Conservation (phyloP, 805 yeast genomes). For the Zygoascus ofunaensis region DNA sequence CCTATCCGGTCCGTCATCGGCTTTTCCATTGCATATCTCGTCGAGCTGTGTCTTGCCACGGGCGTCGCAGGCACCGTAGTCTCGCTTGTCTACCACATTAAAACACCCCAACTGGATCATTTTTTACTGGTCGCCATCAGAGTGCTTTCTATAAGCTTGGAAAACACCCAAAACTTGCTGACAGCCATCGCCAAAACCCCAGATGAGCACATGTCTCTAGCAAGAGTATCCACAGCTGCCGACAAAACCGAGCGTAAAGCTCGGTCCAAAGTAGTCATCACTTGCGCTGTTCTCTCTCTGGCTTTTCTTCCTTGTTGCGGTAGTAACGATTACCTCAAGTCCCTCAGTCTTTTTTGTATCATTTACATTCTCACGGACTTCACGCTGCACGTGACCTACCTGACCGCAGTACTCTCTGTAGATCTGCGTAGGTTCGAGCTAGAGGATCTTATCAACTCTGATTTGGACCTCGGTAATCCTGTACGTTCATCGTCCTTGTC, state of each 20-base stretch:
- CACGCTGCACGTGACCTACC: conserved; percentile 51
- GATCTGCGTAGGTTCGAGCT: conserved; percentile 59
- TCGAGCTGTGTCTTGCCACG: conserved; percentile 33
- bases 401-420: conserved; percentile 55
- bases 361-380: conserved; percentile 50
- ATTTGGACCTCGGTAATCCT: not conserved
- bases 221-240: conserved; percentile 33
- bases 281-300: not conserved
- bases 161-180: conserved; percentile 41
- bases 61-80: conserved; percentile 38
- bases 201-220: conserved; percentile 35
- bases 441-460: conserved; percentile 34
- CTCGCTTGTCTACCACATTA: conserved; percentile 29
- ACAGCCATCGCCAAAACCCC: conserved; percentile 34
- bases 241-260: conserved; percentile 33
- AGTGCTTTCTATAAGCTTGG: conserved; percentile 36
- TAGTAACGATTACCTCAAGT: conserved; percentile 26
- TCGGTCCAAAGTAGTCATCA: conserved; percentile 26
- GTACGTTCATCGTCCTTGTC: no score
- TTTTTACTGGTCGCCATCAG: conserved; percentile 32
- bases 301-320: not conserved
- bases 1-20: conserved; percentile 41
- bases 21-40: conserved; percentile 35
- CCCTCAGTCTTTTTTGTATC: conserved; percentile 39
- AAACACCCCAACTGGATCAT: conserved; percentile 32